Conservation (phyloP, 192 early-diverging fungal genomes). For the Backusella parvicylindrica region DNA sequence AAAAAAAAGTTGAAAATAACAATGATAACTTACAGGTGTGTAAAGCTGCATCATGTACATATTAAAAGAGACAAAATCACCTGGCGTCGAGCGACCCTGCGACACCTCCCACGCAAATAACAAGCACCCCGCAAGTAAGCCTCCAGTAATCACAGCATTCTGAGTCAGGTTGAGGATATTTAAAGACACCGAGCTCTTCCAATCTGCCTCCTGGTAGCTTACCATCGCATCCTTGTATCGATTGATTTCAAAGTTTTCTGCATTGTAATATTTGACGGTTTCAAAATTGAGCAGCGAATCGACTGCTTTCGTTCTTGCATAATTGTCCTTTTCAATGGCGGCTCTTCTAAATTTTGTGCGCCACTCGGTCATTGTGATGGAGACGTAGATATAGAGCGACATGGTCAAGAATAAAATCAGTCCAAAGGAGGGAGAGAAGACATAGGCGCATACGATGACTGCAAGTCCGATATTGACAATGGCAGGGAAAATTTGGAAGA, state of each 20-base stretch:
- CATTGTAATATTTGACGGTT: slow-evolving; percentile 97
- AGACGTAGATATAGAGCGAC: slow-evolving; percentile 77
- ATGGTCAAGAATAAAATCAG: slow-evolving; percentile 88
- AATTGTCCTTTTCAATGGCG: slow-evolving; percentile 85
- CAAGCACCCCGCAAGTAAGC: slow-evolving; percentile 77
- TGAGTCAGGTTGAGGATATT: slow-evolving; percentile 86
- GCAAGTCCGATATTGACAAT: slow-evolving; percentile 87
- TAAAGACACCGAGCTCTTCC: slow-evolving; percentile 67
- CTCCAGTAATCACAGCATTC: slow-evolving; percentile 82
- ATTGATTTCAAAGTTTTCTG: slow-evolving; percentile 81
- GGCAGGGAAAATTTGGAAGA: slow-evolving; percentile 91
- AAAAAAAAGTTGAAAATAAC: background rate
- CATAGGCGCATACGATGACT: slow-evolving; percentile 61
- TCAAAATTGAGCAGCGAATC: slow-evolving; percentile 98
- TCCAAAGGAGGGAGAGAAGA: slow-evolving; percentile 74
- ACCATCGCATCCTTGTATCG: slow-evolving; percentile 76
- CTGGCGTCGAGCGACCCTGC: slow-evolving; percentile 64
- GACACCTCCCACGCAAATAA: slow-evolving; percentile 83
- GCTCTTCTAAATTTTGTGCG: slow-evolving; percentile 74
- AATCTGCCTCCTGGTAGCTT: slow-evolving; percentile 83
- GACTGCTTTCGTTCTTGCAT: slow-evolving; percentile 78
- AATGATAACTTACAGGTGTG: slow-evolving; percentile 61
- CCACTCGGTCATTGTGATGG: slow-evolving; percentile 86
- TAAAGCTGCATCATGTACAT: slow-evolving; percentile 91
- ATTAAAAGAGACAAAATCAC: slow-evolving; percentile 86